Evolutionary conservation across 2,329 filamentous ascomycete species (phyloP).

Genomic region (Tolypocladium sp.): DNA sequence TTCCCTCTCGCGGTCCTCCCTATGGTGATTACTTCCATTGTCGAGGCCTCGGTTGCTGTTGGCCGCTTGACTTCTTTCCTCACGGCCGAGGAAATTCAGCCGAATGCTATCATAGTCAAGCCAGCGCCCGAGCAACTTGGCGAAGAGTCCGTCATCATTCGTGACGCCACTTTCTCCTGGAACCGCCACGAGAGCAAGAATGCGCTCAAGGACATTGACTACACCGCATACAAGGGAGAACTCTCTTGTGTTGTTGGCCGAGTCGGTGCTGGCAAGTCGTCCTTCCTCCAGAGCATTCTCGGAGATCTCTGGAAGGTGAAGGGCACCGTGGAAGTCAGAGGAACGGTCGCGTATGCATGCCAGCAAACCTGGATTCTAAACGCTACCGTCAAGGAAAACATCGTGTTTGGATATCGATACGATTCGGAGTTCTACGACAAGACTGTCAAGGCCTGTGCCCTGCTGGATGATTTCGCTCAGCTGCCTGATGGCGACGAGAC

Average conservation of each 20-base stretch:
- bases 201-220: slow-evolving; percentile 74
- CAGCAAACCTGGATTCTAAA: slow-evolving; percentile 98
- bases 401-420: slow-evolving; percentile 90
- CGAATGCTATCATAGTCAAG: slow-evolving; percentile 66
- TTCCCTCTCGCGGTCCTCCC: slow-evolving; percentile 91
- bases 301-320: slow-evolving; percentile 87
- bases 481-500: slow-evolving; percentile 95
- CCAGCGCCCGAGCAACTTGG: slow-evolving; percentile 65
- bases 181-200: slow-evolving; percentile 67
- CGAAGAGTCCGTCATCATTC: slow-evolving; percentile 77
- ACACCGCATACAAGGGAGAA: slow-evolving; percentile 84
- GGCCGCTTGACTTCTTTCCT: slow-evolving; percentile 78
- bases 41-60: slow-evolving; percentile 91
- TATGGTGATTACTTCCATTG: slow-evolving; percentile 95
- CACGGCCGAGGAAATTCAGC: slow-evolving; percentile 79
- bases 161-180: slow-evolving; percentile 89
- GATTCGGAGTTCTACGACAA: slow-evolving; percentile 91
- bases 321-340: slow-evolving; percentile 74
- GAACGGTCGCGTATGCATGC: slow-evolving; percentile 80
- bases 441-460: slow-evolving; percentile 83
- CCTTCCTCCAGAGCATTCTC: slow-evolving; percentile 76
- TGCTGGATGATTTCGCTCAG: slow-evolving; percentile 82
- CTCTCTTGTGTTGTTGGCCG: slow-evolving; percentile 87
- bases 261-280: slow-evolving; percentile 94
- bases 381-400: slow-evolving; percentile 93